phyloP scores from a whole-genome alignment of 2,329 filamentous ascomycete genomes.

The Sporothrix mexicana region DNA sequence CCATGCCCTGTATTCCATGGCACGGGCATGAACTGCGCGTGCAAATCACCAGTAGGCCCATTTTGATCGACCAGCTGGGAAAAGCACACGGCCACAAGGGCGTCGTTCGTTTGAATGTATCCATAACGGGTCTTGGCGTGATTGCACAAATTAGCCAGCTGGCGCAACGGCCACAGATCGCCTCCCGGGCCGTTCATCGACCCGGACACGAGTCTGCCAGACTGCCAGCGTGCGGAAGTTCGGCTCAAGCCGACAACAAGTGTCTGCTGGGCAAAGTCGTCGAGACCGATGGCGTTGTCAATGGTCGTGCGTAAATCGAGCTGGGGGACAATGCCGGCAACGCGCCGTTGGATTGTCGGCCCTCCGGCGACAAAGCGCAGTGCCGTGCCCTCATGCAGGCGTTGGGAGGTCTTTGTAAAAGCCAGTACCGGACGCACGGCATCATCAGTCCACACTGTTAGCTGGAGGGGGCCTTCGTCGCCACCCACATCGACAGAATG shows the following conservation, averaged over 20 bases:
- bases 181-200: background rate
- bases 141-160: background rate
- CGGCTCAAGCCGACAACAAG: background rate
- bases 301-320: background rate
- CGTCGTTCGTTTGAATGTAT: background rate
- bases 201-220: background rate
- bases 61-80: background rate
- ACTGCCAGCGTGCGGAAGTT: background rate
- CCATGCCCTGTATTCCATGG: slow-evolving; percentile 1
- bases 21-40: background rate
- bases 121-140: background rate
- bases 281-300: background rate
- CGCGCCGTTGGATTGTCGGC: background rate
- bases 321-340: slow-evolving; percentile 2
- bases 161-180: slow-evolving; percentile 4
- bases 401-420: background rate
- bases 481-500: background rate
- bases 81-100: slow-evolving; percentile 1
- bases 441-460: background rate
- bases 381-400: background rate
- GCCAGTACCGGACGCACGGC: background rate
- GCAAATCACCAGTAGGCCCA: background rate
- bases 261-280: background rate
- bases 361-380: background rate
- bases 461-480: slow-evolving; percentile 1